phyloP scores from a whole-genome alignment of 768 basidiomycete species.

The Lactarius sp. region DNA sequence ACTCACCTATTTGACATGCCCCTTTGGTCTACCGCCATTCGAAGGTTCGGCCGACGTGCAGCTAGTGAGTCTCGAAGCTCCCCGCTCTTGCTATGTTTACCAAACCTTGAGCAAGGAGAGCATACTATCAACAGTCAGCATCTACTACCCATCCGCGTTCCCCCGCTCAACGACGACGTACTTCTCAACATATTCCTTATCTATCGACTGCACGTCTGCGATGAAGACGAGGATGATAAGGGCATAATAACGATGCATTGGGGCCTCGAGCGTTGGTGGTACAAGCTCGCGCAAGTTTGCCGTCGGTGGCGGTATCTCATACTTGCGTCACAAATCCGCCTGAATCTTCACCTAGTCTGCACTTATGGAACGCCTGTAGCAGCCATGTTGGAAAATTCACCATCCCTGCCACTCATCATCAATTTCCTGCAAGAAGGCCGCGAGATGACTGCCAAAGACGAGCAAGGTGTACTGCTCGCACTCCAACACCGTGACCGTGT shows the following conservation, averaged over 20 bases:
- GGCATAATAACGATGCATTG: neutral
- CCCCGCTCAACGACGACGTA: neutral
- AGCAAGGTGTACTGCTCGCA: neutral
- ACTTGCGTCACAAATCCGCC: neutral
- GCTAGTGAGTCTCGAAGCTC: neutral
- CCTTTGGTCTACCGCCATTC: neutral
- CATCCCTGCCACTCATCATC: neutral
- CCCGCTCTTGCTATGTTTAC: neutral
- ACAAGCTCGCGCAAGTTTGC: neutral
- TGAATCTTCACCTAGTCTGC: neutral
- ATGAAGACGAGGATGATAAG: neutral
- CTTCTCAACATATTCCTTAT: neutral
- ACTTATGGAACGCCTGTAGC: neutral
- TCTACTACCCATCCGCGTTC: neutral
- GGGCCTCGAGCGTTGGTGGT: neutral
- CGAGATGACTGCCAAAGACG: neutral
- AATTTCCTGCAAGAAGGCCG: neutral
- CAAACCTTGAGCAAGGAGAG: neutral
- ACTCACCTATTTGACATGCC: neutral
- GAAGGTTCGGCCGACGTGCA: neutral
- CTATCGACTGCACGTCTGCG: constrained; percentile 23
- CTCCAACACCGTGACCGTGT: neutral
- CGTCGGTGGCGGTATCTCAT: neutral
- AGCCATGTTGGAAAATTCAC: neutral
- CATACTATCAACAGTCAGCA: neutral